Evolutionary conservation across 225 moss, liverwort and hornwort genomes (phyloP).

Genomic region (Rhytidiadelphus loreus): DNA sequence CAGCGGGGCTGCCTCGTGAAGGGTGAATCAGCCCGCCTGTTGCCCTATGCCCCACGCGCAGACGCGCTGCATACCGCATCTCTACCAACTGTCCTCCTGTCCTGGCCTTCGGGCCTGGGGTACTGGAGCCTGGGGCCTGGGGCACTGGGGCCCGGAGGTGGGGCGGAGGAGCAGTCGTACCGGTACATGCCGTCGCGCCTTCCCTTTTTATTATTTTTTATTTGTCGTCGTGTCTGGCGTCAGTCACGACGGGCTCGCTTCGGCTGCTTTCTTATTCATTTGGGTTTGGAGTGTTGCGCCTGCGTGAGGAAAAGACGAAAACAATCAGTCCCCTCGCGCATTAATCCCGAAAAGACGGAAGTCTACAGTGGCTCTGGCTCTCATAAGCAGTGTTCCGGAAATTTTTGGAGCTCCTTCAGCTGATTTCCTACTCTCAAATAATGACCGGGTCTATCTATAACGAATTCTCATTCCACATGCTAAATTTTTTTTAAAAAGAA

Average conservation of each 20-base stretch:
- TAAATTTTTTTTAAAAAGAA: rapidly evolving
- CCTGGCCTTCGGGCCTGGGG: background rate
- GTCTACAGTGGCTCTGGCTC: background rate
- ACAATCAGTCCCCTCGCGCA: background rate
- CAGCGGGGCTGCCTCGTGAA: background rate
- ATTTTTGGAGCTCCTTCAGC: no score
- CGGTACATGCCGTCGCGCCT: background rate
- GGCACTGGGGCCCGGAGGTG: no score
- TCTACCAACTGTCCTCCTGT: background rate
- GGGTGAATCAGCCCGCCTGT: background rate
- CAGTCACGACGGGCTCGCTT: background rate
- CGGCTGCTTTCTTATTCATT: background rate
- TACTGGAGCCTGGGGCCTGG: background rate
- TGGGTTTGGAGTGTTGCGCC: background rate
- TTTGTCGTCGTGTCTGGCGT: background rate
- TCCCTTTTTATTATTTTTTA: no score
- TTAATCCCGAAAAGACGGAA: background rate
- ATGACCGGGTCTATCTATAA: no score
- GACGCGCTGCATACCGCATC: background rate
- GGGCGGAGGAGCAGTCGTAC: background rate
- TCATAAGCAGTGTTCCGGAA: no score
- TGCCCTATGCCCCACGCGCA: background rate
- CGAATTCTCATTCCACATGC: background rate
- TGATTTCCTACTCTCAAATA: no score
- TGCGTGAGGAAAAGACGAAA: background rate